Percentiles rank a stretch among this genome's conserved stretches.
These are phyloP conservation scores for Raffaelea ambrosiae DNA, from an alignment of 2,329 filamentous ascomycete genomes.

Conservation along the genomic window DNA sequence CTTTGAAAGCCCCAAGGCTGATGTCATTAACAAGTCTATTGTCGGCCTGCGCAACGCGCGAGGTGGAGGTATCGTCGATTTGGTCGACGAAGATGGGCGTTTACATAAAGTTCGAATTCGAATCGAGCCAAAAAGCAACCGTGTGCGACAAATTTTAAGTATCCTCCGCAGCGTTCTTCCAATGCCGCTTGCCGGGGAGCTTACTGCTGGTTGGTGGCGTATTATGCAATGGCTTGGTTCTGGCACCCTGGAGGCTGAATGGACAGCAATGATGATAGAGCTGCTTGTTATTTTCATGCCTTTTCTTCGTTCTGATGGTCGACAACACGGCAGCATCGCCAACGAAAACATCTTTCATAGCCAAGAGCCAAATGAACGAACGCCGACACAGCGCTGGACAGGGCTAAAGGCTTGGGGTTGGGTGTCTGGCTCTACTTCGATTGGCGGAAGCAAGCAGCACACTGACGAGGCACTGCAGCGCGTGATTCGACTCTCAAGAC, in stretches of 20 bases:
- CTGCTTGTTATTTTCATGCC: constrained; percentile 54
- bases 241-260: constrained; percentile 47
- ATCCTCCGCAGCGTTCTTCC: constrained; percentile 57
- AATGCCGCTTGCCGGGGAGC: constrained; percentile 46
- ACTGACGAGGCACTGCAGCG: constrained; percentile 27
- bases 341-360: too few relatives aligned
- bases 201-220: constrained; percentile 67
- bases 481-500: constrained; percentile 51
- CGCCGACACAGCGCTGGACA: neutral
- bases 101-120: constrained; percentile 61
- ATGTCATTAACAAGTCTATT: constrained; percentile 17
- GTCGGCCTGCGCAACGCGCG: constrained; percentile 50
- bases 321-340: neutral
- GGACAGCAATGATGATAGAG: constrained; percentile 58
- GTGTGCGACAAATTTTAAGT: constrained; percentile 52
- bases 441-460: neutral
- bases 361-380: too few relatives aligned
- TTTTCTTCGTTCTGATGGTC: neutral
- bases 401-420: constrained; percentile 12
- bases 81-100: constrained; percentile 52
- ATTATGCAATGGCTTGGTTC: constrained; percentile 56
- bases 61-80: constrained; percentile 53
- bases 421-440: constrained; percentile 17
- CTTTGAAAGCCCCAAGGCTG: constrained; percentile 1
- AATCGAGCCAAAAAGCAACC: constrained; percentile 55